Conservation (phyloP, 192 early-diverging fungal species). For the Coemansia sp. region DNA sequence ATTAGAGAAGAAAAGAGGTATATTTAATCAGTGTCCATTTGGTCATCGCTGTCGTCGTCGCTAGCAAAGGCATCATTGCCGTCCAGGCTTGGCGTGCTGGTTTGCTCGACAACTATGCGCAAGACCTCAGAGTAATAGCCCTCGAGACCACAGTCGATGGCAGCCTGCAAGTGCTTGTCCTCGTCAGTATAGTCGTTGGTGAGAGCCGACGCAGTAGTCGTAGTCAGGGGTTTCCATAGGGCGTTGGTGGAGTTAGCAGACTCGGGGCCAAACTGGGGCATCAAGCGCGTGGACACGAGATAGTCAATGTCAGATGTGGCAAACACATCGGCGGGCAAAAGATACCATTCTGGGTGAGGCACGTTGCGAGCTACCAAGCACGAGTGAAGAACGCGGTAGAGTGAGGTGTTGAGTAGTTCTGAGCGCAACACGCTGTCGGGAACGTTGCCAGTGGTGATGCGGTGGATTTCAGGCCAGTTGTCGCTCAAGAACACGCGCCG, state of each 20-base stretch:
- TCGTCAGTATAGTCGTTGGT: slow-evolving; percentile 25
- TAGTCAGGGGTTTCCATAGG: slow-evolving; percentile 8
- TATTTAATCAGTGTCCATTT: slow-evolving; percentile 29
- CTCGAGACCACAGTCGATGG: slow-evolving; percentile 20
- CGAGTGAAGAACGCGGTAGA: slow-evolving; percentile 28
- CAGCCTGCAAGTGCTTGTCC: slow-evolving; percentile 22
- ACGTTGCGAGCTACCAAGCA: slow-evolving; percentile 31
- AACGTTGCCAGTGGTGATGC: slow-evolving; percentile 8
- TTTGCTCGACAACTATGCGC: slow-evolving; percentile 26
- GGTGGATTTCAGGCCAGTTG: slow-evolving; percentile 27
- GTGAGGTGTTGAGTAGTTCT: slow-evolving; percentile 20
- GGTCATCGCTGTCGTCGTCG: slow-evolving; percentile 17
- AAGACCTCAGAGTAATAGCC: slow-evolving; percentile 37
- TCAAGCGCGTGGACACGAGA: slow-evolving; percentile 20
- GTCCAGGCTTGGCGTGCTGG: background rate
- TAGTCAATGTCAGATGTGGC: slow-evolving; percentile 16
- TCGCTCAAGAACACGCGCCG: slow-evolving; percentile 45
- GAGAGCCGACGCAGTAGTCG: slow-evolving; percentile 19
- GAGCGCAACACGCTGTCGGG: slow-evolving; percentile 29
- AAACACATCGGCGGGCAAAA: slow-evolving; percentile 18
- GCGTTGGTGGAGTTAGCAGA: background rate
- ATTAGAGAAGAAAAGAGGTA: background rate
- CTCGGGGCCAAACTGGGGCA: slow-evolving; percentile 13
- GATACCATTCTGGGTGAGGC: slow-evolving; percentile 31
- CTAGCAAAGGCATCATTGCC: background rate